Evolutionary conservation across 2,329 filamentous ascomycete species (phyloP).

Genomic region (Domatiomyces globalis): DNA sequence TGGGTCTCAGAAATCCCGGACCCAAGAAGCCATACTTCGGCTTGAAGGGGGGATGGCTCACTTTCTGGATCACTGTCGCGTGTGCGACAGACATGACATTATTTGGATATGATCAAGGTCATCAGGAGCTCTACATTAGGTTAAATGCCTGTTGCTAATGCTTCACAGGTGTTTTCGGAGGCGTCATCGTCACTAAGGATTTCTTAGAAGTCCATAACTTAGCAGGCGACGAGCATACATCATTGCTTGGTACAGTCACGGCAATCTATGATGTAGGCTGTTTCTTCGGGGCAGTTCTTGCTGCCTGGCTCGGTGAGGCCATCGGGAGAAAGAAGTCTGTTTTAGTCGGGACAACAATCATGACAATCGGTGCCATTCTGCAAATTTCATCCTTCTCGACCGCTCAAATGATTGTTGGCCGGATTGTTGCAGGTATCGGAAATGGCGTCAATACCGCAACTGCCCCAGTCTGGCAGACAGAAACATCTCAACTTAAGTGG

Average conservation of each 20-base stretch:
- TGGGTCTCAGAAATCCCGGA: conserved; percentile 7
- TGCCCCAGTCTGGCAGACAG: conserved; percentile 38
- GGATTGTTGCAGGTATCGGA: conserved; percentile 33
- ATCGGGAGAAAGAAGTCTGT: conserved; percentile 37
- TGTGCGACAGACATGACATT: conserved; percentile 38
- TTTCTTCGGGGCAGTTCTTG: conserved; percentile 41
- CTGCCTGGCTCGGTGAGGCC: conserved; percentile 31
- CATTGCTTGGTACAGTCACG: conserved; percentile 32
- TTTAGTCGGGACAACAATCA: conserved; percentile 35
- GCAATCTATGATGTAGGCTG: conserved; percentile 48
- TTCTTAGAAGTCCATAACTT: conserved; percentile 38
- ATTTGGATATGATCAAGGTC: conserved; percentile 16
- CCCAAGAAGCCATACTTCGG: conserved; percentile 36
- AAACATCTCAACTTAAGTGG: conserved; percentile 33
- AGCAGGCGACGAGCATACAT: conserved; percentile 16
- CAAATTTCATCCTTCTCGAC: conserved; percentile 34
- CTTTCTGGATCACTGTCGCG: conserved; percentile 40
- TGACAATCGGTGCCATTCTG: conserved; percentile 36
- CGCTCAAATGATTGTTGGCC: conserved; percentile 37
- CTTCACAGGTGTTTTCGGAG: conserved; percentile 37
- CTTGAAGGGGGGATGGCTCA: conserved; percentile 40
- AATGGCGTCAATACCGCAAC: conserved; percentile 40
- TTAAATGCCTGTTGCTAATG: conserved; percentile 1
- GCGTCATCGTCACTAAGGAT: conserved; percentile 40
- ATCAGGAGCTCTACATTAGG: conserved; percentile 17